Evolutionary conservation across 2,329 filamentous ascomycete species (phyloP).

Genomic region (Blastomyces parvus): DNA sequence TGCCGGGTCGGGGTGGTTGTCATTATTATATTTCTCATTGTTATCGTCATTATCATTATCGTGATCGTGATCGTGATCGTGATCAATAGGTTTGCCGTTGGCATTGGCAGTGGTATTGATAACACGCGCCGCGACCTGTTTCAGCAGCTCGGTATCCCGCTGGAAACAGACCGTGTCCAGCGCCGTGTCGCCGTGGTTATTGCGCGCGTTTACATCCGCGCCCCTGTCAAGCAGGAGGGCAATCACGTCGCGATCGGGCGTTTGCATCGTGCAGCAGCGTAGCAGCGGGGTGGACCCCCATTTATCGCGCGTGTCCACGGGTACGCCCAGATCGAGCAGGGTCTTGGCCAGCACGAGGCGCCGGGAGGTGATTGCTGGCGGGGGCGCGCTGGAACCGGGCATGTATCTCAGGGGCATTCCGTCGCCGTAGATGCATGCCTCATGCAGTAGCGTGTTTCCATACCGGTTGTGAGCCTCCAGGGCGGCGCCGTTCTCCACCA

Average conservation of each 20-base stretch:
- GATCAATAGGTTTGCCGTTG: not conserved
- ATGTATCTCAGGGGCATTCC: not conserved
- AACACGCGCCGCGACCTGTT: not conserved
- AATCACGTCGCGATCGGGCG: constrained; percentile 1
- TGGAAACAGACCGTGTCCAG: constrained; percentile 4
- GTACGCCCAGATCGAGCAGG: not conserved
- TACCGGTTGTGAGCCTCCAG: constrained; percentile 1
- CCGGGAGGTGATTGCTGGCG: not conserved
- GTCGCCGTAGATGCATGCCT: constrained; percentile 4
- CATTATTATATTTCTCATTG: not conserved
- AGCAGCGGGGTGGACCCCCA: constrained; percentile 5
- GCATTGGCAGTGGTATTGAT: not conserved
- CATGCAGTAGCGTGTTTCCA: constrained; percentile 3
- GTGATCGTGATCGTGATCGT: not conserved
- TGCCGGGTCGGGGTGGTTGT: not conserved
- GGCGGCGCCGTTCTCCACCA: not conserved
- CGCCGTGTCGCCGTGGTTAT: not conserved
- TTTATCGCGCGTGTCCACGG: constrained; percentile 1
- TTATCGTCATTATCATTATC: not conserved
- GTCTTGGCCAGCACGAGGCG: not conserved
- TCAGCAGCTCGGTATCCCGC: not conserved
- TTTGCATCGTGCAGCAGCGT: constrained; percentile 4
- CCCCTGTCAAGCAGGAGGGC: constrained; percentile 3
- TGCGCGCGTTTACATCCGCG: not conserved
- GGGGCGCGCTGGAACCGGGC: not conserved